Base-by-base conservation (phyloP, 371 early-diverging fungal genomes). In the Apophysomyces ossiformis region DNA sequence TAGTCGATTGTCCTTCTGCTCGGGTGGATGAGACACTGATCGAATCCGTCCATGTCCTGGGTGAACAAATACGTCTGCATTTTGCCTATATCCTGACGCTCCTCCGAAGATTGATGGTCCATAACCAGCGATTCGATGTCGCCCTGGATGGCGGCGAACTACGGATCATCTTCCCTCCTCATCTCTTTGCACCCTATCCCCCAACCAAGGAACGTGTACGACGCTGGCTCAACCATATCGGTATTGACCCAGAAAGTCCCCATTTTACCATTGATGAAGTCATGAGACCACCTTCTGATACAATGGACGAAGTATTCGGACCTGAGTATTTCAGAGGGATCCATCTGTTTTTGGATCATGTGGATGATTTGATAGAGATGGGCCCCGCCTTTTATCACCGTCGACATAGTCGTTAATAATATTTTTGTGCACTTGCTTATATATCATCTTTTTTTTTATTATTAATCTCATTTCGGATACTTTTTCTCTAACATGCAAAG, bases 271-370 rank as follows among this genome's bases (percentile, higher is more conserved):
- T 74, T 9, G 66, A 70, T n/a, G 37, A 39, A 50, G 65, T 65
- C 57, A 63, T 63, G 60, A 58, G 60, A 60, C 47, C 18, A 59
- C 12, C 11, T 7, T n/a, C 47, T 37, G 18, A 41, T 59, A 35
- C 12, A 45, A 37, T 26, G 21, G 59, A 63, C 38, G 63, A 63
- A 21, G 47, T 58, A 6, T 44, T 81, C 13, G 78, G 78, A 7
- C 82, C 76, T 32, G 82, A 78, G 15, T 78, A 82, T 56, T 79
- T 82, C 60, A 69, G 69, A 68, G 74, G 79, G n/a, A 67, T 82
- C 9, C 83, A 78, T 44, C 56, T 66, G 58, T 82, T 82, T 65
- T 50, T 82, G 32, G 78, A 79, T 64, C 76, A 75, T 39, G 77
- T 79, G 4, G 83, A 82, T 73, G 71, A 75, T 44, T 56, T 82